Percentiles rank a stretch among this genome's conserved stretches.
phyloP scores from a whole-genome alignment of 176 grass and related monocot species.

The Urochloa ruziziensis region DNA sequence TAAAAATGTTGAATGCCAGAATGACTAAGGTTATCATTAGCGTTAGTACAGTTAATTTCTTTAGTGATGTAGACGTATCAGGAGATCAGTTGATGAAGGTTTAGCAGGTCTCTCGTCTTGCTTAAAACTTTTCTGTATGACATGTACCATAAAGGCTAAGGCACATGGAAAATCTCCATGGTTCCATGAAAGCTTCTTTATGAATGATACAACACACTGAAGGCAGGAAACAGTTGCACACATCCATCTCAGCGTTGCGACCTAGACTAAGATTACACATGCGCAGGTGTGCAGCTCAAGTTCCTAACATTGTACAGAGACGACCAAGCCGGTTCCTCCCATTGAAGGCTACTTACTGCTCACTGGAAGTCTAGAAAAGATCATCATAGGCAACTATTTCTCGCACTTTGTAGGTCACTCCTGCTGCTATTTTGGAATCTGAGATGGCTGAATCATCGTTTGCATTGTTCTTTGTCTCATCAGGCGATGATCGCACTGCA shows the following conservation, averaged over 20 bases:
- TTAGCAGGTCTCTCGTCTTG: not conserved
- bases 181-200: not conserved
- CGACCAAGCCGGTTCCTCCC: not conserved
- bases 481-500: constrained; percentile 15
- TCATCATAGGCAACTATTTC: constrained; percentile 92
- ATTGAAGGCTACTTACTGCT: not conserved
- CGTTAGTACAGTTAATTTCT: not conserved
- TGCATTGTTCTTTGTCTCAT: constrained; percentile 27
- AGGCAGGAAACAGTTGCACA: not conserved
- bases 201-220: not conserved
- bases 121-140: not conserved
- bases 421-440: constrained; percentile 32
- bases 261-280: constrained; percentile 1
- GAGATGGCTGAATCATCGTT: constrained; percentile 15
- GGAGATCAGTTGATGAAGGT: not conserved
- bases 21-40: not conserved
- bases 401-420: constrained; percentile 35
- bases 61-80: not conserved
- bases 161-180: not conserved
- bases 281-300: not conserved
- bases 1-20: not conserved
- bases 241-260: not conserved
- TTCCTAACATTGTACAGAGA: constrained; percentile 27
- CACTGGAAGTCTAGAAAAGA: constrained; percentile 49
- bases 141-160: not conserved